A percentile compares a stretch with the other conserved stretches of the same genome.
Evolutionary conservation across 2,329 filamentous ascomycete species (phyloP).

Genomic region (Gaeumannomyces tritici): DNA sequence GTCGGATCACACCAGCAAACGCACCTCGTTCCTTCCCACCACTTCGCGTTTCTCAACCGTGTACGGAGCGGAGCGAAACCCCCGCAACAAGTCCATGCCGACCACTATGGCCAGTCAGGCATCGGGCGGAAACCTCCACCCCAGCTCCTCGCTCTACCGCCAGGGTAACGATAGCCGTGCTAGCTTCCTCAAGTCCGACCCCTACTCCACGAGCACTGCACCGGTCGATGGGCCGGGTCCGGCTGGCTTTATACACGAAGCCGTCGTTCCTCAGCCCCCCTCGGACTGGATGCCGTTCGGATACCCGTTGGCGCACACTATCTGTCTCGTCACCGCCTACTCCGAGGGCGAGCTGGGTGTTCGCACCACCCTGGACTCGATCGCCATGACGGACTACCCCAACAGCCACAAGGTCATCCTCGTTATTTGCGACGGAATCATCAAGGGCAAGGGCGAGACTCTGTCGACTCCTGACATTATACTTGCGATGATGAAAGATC

Average conservation of each 20-base stretch:
- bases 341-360: conserved; percentile 92
- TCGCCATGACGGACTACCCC: conserved; percentile 95
- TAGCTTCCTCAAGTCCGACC: conserved; percentile 55
- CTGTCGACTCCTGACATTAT: conserved; percentile 84
- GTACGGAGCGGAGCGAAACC: conserved; percentile 61
- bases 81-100: conserved; percentile 45
- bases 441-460: conserved; percentile 87
- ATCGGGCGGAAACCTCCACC: conserved; percentile 60
- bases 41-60: conserved; percentile 92
- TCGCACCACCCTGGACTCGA: conserved; percentile 87
- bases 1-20: conserved; percentile 66
- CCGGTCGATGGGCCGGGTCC: conserved; percentile 66
- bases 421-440: conserved; percentile 93
- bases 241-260: conserved; percentile 90
- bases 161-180: conserved; percentile 51
- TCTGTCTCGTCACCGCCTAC: conserved; percentile 93
- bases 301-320: conserved; percentile 84
- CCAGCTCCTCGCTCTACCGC: conserved; percentile 58
- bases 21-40: conserved; percentile 81
- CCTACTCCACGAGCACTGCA: conserved; percentile 42
- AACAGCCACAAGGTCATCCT: conserved; percentile 98
- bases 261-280: conserved; percentile 91
- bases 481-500: conserved; percentile 90
- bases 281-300: conserved; percentile 97
- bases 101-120: conserved; percentile 94